Evolutionary conservation across 192 early-diverging fungal species (phyloP).

Genomic region (Allomyces arbusculus): DNA sequence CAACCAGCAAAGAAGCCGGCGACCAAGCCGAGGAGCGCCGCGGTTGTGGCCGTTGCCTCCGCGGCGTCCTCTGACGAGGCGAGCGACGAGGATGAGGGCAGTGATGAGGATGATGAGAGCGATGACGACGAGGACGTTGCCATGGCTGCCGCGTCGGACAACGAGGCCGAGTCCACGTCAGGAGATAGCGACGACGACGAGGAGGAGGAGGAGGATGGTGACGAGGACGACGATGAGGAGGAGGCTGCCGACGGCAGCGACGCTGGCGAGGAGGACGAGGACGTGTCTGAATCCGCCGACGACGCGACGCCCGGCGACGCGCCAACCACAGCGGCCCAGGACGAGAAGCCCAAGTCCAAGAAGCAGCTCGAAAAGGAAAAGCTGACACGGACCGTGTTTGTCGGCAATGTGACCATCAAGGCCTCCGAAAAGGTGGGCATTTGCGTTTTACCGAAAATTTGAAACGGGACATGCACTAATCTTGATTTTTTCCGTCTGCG

Average conservation of each 20-base stretch:
- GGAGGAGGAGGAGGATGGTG: not conserved
- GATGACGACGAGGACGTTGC: not conserved
- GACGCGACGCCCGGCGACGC: not conserved
- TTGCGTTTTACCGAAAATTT: too few species aligned
- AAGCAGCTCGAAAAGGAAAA: conserved; percentile 11
- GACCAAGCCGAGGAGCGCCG: too few species aligned
- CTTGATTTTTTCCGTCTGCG: too few species aligned
- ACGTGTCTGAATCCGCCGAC: not conserved
- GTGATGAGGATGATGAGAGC: not conserved
- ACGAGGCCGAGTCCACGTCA: not conserved
- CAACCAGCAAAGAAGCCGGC: too few species aligned
- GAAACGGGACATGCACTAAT: too few species aligned
- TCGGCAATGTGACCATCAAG: conserved; percentile 69
- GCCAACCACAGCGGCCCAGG: too few species aligned
- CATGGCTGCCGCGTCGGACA: not conserved
- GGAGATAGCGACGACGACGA: not conserved
- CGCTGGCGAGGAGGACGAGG: not conserved
- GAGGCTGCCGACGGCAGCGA: too few species aligned
- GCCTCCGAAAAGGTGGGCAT: conserved; percentile 32
- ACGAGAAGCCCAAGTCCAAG: not conserved
- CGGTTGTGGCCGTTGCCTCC: too few species aligned
- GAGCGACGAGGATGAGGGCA: not conserved
- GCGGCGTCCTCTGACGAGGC: too few species aligned
- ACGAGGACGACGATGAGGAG: not conserved
- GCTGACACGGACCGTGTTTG: conserved; percentile 62